Conservation (phyloP, 495 filamentous ascomycete species). For the Penicillium paradoxum region DNA sequence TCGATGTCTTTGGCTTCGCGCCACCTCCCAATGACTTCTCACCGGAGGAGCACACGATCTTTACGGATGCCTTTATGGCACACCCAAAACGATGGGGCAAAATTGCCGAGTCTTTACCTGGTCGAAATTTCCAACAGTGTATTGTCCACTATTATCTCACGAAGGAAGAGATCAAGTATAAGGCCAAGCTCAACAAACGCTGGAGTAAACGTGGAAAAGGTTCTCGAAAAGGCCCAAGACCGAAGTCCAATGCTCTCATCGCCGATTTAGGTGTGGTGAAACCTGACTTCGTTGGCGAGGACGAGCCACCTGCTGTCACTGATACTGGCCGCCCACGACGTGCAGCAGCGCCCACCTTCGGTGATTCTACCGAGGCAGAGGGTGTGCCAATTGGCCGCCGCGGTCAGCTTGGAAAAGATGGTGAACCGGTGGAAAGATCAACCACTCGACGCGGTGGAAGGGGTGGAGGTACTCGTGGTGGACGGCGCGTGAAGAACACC, state of each 20-base stretch:
- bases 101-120: slow-evolving; percentile 68
- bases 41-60: slow-evolving; percentile 67
- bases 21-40: slow-evolving; percentile 82
- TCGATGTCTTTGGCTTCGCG: slow-evolving; percentile 65
- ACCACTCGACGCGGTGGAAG: slow-evolving; percentile 46
- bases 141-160: slow-evolving; percentile 96
- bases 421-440: slow-evolving; percentile 54
- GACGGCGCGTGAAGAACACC: slow-evolving; percentile 30
- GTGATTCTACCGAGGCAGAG: slow-evolving; percentile 53
- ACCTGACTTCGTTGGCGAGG: slow-evolving; percentile 53
- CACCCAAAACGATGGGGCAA: slow-evolving; percentile 89
- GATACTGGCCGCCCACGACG: slow-evolving; percentile 65
- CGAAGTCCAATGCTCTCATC: slow-evolving; percentile 71
- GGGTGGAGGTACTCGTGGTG: slow-evolving; percentile 36
- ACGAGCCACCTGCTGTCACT: slow-evolving; percentile 51
- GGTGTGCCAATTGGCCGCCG: slow-evolving; percentile 38
- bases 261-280: slow-evolving; percentile 60
- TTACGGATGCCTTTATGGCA: slow-evolving; percentile 74
- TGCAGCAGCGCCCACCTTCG: slow-evolving; percentile 68
- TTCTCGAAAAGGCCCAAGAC: slow-evolving; percentile 47
- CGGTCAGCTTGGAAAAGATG: slow-evolving; percentile 41
- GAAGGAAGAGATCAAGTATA: slow-evolving; percentile 81
- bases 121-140: slow-evolving; percentile 75
- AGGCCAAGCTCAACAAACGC: slow-evolving; percentile 70
- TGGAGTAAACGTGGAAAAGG: slow-evolving; percentile 61